These are phyloP conservation scores for Russula earlei DNA, from an alignment of 768 basidiomycete genomes.

Conservation along the genomic window DNA sequence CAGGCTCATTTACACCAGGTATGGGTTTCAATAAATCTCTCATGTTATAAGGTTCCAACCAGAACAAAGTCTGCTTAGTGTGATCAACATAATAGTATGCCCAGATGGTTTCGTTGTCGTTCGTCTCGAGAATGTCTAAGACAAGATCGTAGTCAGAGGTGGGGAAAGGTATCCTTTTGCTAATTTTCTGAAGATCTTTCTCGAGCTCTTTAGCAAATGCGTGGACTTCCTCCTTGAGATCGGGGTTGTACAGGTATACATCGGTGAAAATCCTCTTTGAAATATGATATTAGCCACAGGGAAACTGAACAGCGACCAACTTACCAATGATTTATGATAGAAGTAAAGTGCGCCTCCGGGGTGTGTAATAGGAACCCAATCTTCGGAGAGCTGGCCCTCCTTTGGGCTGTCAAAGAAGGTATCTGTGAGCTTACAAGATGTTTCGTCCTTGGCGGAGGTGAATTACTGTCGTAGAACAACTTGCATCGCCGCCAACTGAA, in stretches of 20 bases:
- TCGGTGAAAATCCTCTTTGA: slow-evolving; percentile 6
- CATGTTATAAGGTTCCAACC: not conserved
- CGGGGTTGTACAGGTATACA: slow-evolving; percentile 8
- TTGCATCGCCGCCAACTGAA: not conserved
- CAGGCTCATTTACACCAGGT: not conserved
- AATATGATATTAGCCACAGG: not conserved
- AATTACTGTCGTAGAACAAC: slow-evolving; percentile 1
- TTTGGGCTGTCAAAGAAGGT: not conserved
- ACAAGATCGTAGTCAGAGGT: not conserved
- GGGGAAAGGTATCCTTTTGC: not conserved
- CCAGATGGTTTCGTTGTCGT: not conserved
- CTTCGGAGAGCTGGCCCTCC: not conserved
- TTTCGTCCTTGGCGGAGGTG: not conserved
- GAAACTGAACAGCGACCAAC: not conserved
- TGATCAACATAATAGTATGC: slow-evolving; percentile 13
- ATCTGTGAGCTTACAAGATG: not conserved
- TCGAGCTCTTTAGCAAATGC: not conserved
- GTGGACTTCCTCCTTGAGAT: not conserved
- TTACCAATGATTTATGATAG: not conserved
- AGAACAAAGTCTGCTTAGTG: not conserved
- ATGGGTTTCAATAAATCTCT: not conserved
- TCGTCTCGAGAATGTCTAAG: not conserved
- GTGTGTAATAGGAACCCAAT: not conserved
- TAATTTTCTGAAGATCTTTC: not conserved
- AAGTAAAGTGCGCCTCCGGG: slow-evolving; percentile 11